Percentiles rank a stretch among this genome's conserved stretches.
phyloP scores from a whole-genome alignment of 371 early-diverging fungal genomes.

The Thermomucor indicae-seudaticae region DNA sequence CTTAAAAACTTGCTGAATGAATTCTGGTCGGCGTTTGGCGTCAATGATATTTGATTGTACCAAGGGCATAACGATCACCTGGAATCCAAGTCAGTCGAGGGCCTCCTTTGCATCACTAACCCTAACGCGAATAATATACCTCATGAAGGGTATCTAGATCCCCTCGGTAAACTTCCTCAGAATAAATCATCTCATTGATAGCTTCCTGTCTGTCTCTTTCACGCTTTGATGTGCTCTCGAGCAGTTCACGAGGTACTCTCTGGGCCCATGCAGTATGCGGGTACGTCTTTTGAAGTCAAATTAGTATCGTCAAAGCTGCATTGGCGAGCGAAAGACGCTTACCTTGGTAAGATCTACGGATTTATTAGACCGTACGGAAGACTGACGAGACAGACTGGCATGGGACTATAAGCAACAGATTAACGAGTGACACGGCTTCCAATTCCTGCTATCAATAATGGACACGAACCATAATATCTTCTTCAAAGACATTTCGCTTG shows the following conservation, averaged over 20 bases:
- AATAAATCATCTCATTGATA: conserved; percentile 89
- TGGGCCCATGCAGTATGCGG: conserved; percentile 60
- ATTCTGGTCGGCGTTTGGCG: conserved; percentile 46
- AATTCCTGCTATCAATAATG: background rate
- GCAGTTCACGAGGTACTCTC: conserved; percentile 65
- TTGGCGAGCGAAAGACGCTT: background rate
- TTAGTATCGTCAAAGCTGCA: too few species aligned
- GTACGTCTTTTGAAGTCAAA: too few species aligned
- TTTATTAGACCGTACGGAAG: background rate
- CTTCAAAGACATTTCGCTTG: conserved; percentile 15
- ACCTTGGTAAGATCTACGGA: background rate
- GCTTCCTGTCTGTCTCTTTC: conserved; percentile 92
- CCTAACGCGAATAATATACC: background rate
- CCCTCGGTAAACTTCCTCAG: conserved; percentile 83
- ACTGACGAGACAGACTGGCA: background rate
- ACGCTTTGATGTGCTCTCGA: conserved; percentile 61
- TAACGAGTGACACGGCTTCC: background rate
- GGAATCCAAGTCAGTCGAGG: background rate
- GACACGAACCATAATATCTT: conserved; percentile 17
- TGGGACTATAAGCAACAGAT: conserved; percentile 6
- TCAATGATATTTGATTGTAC: conserved; percentile 42
- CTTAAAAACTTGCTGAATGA: conserved; percentile 78
- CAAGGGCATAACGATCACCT: conserved; percentile 32
- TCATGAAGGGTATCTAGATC: conserved; percentile 52
- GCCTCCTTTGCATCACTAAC: background rate